Evolutionary conservation across 2,329 filamentous ascomycete species (phyloP).

Genomic region (Fusarium domesticum): DNA sequence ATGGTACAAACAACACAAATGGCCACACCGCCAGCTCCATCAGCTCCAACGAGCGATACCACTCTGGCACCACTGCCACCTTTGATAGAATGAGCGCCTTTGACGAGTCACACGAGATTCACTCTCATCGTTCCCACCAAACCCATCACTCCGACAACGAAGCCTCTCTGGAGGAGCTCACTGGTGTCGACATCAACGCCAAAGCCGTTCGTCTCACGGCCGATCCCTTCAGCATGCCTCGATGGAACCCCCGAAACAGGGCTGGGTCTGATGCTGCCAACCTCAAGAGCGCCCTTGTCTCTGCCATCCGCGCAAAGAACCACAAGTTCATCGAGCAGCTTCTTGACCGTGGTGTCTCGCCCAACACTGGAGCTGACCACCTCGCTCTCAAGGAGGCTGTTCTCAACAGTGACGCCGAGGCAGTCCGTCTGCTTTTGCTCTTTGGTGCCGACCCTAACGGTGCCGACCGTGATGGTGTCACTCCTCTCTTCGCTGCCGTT

Average conservation of each 20-base stretch:
- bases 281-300: constrained; percentile 47
- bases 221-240: constrained; percentile 50
- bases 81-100: constrained; percentile 33
- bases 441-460: constrained; percentile 58
- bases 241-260: constrained; percentile 48
- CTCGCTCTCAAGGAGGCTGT: constrained; percentile 54
- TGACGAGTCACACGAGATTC: constrained; percentile 29
- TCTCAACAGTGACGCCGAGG: constrained; percentile 49
- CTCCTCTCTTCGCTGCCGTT: constrained; percentile 50
- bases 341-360: constrained; percentile 54
- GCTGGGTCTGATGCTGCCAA: constrained; percentile 42
- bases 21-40: constrained; percentile 31
- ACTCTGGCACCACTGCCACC: constrained; percentile 24
- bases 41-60: constrained; percentile 31
- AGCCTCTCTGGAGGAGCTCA: constrained; percentile 32
- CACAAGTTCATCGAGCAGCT: constrained; percentile 56
- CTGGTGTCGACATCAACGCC: constrained; percentile 40
- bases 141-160: constrained; percentile 27
- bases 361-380: constrained; percentile 45
- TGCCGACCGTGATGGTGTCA: constrained; percentile 46
- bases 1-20: constrained; percentile 4
- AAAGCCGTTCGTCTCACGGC: constrained; percentile 48
- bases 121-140: constrained; percentile 28
- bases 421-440: constrained; percentile 52
- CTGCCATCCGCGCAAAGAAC: constrained; percentile 55